Percentiles rank a stretch among this genome's conserved stretches.
phyloP scores from a whole-genome alignment of 805 yeast genomes.

The Metschnikowia vanudenii region DNA sequence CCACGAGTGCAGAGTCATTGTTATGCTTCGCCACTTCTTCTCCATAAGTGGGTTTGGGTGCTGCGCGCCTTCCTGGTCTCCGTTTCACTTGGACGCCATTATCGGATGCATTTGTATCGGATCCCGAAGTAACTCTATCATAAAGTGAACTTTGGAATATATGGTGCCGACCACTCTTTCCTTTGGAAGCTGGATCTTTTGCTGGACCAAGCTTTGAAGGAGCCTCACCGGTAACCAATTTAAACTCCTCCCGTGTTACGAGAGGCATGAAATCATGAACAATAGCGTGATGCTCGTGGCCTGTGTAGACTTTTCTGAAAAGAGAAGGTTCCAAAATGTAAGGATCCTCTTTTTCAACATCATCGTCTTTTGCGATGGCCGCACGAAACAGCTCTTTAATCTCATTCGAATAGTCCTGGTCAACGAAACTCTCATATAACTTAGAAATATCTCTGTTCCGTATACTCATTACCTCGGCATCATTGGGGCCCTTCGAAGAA shows the following conservation, averaged over 20 bases:
- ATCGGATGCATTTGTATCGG: constrained; percentile 33
- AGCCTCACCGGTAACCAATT: constrained; percentile 39
- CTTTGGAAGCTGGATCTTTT: constrained; percentile 20
- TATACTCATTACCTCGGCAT: constrained; percentile 17
- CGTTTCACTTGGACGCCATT: constrained; percentile 23
- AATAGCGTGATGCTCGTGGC: constrained; percentile 15
- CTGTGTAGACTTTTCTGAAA: constrained; percentile 13
- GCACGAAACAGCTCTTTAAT: constrained; percentile 29
- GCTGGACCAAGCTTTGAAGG: constrained; percentile 26
- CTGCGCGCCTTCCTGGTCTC: constrained; percentile 41
- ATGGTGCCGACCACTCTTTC: constrained; percentile 33
- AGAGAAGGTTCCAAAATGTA: constrained; percentile 12
- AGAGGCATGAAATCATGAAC: constrained; percentile 46
- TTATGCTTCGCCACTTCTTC: constrained; percentile 22
- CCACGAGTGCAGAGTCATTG: constrained; percentile 38
- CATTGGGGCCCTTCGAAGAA: constrained; percentile 17
- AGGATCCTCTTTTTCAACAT: constrained; percentile 6
- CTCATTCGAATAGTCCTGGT: constrained; percentile 29
- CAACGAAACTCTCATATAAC: constrained; percentile 27
- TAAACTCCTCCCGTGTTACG: constrained; percentile 36
- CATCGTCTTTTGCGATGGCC: constrained; percentile 16
- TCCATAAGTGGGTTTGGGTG: constrained; percentile 18
- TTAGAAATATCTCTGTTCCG: constrained; percentile 27
- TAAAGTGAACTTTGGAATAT: constrained; percentile 41
- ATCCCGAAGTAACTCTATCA: constrained; percentile 39